Evolutionary conservation across 805 yeast species (phyloP).

Genomic region (Metschnikowia chrysomelidarum): DNA sequence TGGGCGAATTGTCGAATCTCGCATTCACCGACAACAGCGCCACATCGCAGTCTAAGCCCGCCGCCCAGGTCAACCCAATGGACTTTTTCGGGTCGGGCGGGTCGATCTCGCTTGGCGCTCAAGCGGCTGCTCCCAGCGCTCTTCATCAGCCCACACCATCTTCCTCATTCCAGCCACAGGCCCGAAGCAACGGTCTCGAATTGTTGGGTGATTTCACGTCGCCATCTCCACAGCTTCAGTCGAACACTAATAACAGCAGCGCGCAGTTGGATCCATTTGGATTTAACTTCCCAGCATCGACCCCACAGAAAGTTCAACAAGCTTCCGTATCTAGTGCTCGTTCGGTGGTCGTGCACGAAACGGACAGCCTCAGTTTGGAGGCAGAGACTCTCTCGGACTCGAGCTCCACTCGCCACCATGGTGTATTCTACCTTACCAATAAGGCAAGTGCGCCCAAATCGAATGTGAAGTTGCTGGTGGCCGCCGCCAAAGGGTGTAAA

Average conservation of each 20-base stretch:
- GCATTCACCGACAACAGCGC: slow-evolving; percentile 47
- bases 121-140: slow-evolving; percentile 6
- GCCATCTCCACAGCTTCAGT: slow-evolving; percentile 40
- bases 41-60: slow-evolving; percentile 9
- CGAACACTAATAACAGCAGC: slow-evolving; percentile 19
- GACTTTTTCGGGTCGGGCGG: slow-evolving; percentile 55
- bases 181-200: slow-evolving; percentile 19
- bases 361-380: slow-evolving; percentile 48
- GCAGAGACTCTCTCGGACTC: slow-evolving; percentile 37
- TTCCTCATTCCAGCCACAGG: slow-evolving; percentile 1
- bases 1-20: slow-evolving; percentile 67
- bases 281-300: slow-evolving; percentile 37
- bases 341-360: slow-evolving; percentile 38
- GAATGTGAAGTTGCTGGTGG: slow-evolving; percentile 58
- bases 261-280: slow-evolving; percentile 40
- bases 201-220: slow-evolving; percentile 38
- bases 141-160: slow-evolving; percentile 22
- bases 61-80: slow-evolving; percentile 26
- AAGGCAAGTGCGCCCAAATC: slow-evolving; percentile 42
- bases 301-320: slow-evolving; percentile 31
- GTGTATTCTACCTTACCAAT: slow-evolving; percentile 55
- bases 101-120: slow-evolving; percentile 37
- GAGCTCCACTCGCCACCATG: slow-evolving; percentile 28
- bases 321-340: slow-evolving; percentile 10
- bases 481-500: slow-evolving; percentile 64